Percentiles rank a stretch among this genome's conserved stretches.
Evolutionary conservation across 805 yeast genomes (phyloP).

Genomic region (Nakazawaea wyomingensis): DNA sequence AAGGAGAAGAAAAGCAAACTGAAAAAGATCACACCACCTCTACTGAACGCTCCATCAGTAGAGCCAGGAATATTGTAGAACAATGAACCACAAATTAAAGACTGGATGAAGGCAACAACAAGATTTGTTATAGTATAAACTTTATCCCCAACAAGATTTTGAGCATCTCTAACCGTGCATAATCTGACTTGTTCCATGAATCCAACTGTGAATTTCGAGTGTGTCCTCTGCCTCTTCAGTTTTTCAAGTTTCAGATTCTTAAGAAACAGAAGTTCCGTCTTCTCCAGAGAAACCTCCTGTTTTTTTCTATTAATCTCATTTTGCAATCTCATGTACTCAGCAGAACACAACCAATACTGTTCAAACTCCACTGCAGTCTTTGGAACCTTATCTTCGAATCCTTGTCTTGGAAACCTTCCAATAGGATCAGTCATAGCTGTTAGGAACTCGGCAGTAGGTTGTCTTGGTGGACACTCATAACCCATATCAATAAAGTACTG

Average conservation of each 20-base stretch:
- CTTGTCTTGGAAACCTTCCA: conserved; percentile 45
- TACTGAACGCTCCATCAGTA: conserved; percentile 52
- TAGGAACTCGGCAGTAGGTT: conserved; percentile 63
- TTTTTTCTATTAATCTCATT: conserved; percentile 22
- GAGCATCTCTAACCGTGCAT: conserved; percentile 48
- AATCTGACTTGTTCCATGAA: conserved; percentile 46
- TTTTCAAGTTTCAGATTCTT: conserved; percentile 29
- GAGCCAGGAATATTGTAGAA: conserved; percentile 45
- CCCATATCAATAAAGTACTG: conserved; percentile 57
- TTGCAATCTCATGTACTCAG: conserved; percentile 38
- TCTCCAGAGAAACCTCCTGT: conserved; percentile 19
- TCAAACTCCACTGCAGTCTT: conserved; percentile 53
- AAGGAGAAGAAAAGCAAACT: conserved; percentile 56
- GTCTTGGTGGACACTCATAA: conserved; percentile 54
- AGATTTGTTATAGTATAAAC: conserved; percentile 48
- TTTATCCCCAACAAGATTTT: conserved; percentile 51
- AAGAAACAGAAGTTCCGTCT: conserved; percentile 29
- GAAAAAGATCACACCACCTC: conserved; percentile 62
- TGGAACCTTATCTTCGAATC: conserved; percentile 49
- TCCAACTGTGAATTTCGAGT: conserved; percentile 32
- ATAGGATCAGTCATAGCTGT: conserved; percentile 64
- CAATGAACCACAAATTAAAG: conserved; percentile 56
- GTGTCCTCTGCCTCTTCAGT: conserved; percentile 35
- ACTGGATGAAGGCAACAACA: conserved; percentile 49
- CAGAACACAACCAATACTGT: conserved; percentile 52